A percentile compares a stretch with the other conserved stretches of the same genome.
Conservation (phyloP, 768 basidiomycete species). For the Ramaria sp. region DNA sequence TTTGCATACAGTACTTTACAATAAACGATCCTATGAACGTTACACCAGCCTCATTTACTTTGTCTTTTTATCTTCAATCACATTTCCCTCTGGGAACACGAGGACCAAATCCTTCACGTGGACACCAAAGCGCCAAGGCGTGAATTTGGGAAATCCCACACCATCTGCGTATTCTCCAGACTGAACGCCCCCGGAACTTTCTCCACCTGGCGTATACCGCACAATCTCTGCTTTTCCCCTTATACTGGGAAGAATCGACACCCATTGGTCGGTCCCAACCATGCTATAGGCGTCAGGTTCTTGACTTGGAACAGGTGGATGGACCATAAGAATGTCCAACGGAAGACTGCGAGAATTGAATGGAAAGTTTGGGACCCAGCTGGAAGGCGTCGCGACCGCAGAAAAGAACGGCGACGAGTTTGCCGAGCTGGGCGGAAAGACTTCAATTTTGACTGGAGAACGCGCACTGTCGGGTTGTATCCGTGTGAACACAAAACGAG, state of each 20-base stretch:
- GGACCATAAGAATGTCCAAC: background rate
- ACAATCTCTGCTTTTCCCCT: background rate
- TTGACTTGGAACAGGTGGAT: conserved; percentile 4
- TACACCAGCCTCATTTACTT: background rate
- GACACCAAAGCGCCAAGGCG: background rate
- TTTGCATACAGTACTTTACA: too few relatives aligned
- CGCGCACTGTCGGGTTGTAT: background rate
- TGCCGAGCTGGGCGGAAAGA: background rate
- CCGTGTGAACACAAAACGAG: conserved; percentile 10
- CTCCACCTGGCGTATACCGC: background rate
- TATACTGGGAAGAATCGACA: background rate
- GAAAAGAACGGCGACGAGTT: conserved; percentile 5
- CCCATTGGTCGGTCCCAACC: background rate
- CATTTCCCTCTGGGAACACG: background rate
- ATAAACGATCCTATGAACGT: too few relatives aligned
- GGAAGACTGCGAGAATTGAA: conserved; percentile 1
- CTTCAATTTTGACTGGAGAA: conserved; percentile 2
- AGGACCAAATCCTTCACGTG: background rate
- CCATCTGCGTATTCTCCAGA: conserved; percentile 1
- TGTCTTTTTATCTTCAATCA: background rate
- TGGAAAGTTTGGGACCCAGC: conserved; percentile 3
- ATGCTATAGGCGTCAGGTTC: background rate
- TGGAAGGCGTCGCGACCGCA: background rate
- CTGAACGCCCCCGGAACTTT: background rate
- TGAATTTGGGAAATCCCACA: background rate